These are phyloP conservation scores for Jacaranda copaia DNA, from an alignment of 257 asterid species.

Conservation along the genomic window DNA sequence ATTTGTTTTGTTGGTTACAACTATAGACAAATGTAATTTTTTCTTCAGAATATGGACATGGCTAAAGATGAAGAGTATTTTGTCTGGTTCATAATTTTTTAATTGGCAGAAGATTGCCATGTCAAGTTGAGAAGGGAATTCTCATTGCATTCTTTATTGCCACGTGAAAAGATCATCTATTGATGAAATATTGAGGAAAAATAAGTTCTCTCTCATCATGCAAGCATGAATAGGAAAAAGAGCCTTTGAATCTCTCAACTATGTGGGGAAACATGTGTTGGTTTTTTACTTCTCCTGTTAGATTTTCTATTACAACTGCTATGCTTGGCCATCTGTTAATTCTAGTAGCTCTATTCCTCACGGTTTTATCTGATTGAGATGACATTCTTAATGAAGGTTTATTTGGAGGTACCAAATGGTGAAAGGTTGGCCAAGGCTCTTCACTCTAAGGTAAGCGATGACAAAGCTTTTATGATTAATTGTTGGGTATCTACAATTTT, in stretches of 20 bases:
- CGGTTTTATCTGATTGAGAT: slow-evolving; percentile 33
- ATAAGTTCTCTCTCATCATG: neutral
- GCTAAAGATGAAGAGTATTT: neutral
- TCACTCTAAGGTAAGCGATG: slow-evolving; percentile 72
- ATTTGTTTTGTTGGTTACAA: neutral
- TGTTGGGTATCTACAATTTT: slow-evolving; percentile 3
- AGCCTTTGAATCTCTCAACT: too few relatives aligned
- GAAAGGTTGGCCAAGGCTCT: slow-evolving; percentile 81
- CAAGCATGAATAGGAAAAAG: too few relatives aligned
- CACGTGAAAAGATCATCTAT: neutral
- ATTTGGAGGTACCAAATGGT: slow-evolving; percentile 89
- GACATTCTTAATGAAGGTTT: slow-evolving; percentile 67
- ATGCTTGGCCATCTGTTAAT: too few relatives aligned
- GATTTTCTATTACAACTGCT: too few relatives aligned
- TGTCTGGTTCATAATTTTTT: neutral
- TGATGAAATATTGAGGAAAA: neutral
- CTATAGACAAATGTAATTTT: neutral
- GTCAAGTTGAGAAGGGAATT: slow-evolving; percentile 14
- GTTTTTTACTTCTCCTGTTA: too few relatives aligned
- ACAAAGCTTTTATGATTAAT: slow-evolving; percentile 19
- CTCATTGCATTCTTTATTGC: neutral
- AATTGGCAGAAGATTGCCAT: neutral
- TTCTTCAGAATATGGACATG: neutral
- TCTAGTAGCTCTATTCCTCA: slow-evolving; percentile 1
- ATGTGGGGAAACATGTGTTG: too few relatives aligned